phyloP scores from a whole-genome alignment of 768 basidiomycete species.

The Candolleomyces eurysporus region DNA sequence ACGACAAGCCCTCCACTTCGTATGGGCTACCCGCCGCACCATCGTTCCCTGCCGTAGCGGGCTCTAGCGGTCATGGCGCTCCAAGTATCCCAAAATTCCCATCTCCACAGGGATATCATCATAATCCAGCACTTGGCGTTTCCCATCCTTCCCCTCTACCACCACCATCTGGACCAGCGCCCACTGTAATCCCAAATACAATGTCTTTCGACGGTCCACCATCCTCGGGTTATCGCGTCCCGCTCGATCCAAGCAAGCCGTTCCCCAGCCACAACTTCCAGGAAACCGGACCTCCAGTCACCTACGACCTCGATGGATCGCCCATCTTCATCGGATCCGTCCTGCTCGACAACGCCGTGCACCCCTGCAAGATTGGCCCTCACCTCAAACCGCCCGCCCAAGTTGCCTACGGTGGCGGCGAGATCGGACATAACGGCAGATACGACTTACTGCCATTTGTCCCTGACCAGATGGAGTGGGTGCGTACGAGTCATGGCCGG shows the following conservation, averaged over 20 bases:
- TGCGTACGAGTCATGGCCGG: conserved; percentile 56
- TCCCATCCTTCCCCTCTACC: not conserved
- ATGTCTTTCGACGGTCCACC: conserved; percentile 31
- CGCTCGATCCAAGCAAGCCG: conserved; percentile 34
- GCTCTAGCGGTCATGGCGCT: not conserved
- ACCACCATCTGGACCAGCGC: conserved; percentile 3
- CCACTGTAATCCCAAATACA: too few species aligned
- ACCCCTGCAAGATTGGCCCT: conserved; percentile 81
- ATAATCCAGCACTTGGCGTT: not conserved
- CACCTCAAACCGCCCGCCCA: conserved; percentile 48
- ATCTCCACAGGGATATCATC: not conserved
- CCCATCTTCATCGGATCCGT: conserved; percentile 77
- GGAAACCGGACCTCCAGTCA: conserved; percentile 46
- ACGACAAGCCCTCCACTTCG: not conserved
- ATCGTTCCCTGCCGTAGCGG: not conserved
- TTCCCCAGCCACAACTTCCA: conserved; percentile 42
- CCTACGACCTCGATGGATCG: conserved; percentile 56
- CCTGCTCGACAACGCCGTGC: conserved; percentile 62
- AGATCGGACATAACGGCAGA: conserved; percentile 59
- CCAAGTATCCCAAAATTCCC: not conserved
- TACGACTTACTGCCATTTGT: conserved; percentile 77
- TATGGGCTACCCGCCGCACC: conserved; percentile 1
- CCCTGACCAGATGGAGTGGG: conserved; percentile 70
- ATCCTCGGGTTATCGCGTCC: conserved; percentile 66
- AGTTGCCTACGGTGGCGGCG: conserved; percentile 64